These are phyloP conservation scores for Knufia fluminis DNA, from an alignment of 2,329 filamentous ascomycete species.

Conservation along the genomic window DNA sequence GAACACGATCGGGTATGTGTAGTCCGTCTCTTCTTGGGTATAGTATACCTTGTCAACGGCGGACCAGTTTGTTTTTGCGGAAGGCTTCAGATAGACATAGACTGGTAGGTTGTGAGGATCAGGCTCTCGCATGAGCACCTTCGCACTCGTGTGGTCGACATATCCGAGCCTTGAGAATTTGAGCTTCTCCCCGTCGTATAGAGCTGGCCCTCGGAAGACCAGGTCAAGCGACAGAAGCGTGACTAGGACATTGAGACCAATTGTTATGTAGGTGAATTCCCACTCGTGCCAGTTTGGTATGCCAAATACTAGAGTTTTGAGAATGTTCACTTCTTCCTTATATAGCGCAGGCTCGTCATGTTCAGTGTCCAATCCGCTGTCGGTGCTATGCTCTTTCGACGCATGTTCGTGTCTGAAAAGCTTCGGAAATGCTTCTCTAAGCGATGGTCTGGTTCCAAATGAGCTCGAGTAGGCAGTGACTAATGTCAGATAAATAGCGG, in stretches of 20 bases:
- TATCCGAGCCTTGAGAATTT: slow-evolving; percentile 83
- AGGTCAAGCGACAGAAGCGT: slow-evolving; percentile 66
- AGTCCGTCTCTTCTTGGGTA: slow-evolving; percentile 72
- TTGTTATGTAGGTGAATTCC: slow-evolving; percentile 56
- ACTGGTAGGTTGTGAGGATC: slow-evolving; percentile 65
- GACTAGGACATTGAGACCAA: slow-evolving; percentile 62
- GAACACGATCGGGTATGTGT: slow-evolving; percentile 61
- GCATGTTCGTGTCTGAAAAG: slow-evolving; percentile 12
- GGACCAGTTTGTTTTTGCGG: slow-evolving; percentile 43
- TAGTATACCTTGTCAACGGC: slow-evolving; percentile 53
- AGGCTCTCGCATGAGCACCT: slow-evolving; percentile 76
- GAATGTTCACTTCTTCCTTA: slow-evolving; percentile 47
- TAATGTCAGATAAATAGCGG: slow-evolving; percentile 39
- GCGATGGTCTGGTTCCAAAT: slow-evolving; percentile 14
- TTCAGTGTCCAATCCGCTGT: slow-evolving; percentile 44
- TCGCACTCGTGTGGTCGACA: slow-evolving; percentile 70
- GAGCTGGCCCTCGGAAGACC: slow-evolving; percentile 61
- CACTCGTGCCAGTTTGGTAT: slow-evolving; percentile 63
- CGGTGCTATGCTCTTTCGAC: slow-evolving; percentile 22
- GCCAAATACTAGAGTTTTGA: slow-evolving; percentile 64
- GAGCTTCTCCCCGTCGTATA: slow-evolving; percentile 63
- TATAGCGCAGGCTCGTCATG: slow-evolving; percentile 55
- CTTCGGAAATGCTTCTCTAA: slow-evolving; percentile 16
- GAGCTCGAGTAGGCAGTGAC: slow-evolving; percentile 20
- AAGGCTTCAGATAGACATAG: slow-evolving; percentile 49